Base-by-base conservation (phyloP, 1,139 yeast genomes). In the Diutina catenulata region DNA sequence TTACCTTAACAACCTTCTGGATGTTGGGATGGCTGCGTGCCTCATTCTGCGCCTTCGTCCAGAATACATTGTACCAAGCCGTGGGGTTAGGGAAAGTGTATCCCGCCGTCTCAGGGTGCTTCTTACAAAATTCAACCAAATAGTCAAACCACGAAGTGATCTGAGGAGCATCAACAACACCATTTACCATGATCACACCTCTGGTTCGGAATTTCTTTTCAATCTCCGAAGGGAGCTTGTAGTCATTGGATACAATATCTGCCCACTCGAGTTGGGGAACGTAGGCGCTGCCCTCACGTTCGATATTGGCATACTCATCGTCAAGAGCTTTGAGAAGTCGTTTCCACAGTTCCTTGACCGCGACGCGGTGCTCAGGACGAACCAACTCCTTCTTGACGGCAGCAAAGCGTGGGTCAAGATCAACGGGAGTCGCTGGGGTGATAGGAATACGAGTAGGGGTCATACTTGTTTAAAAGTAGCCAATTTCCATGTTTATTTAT, bases 11-110 rank as follows among this genome's bases (percentile, higher is more conserved):
- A 7, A 59, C 43, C 23, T 48, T 48, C 31, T 56, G 45, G 28
- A 64, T 47, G 26, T 58, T 56, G 6, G 68, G 68, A 44, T 66
- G 67, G 5, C 64, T 52, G 37, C 75, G 51, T 3, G 71, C 71
- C 41, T 52, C 50, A 2, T 60, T 50, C 46, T 69, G 71, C 3
- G 66, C 51, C 42, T 59, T 55, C 5, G 69, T 53, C 74, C 74
- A 69, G 44, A 62, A 64, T 14, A 65, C 32, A 31, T 41, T 41
- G 24, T 41, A 41, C 21, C 41, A 40, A 13, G 36, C 53, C 43
- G 45, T 59, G 11, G 58, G 57, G 10, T 47, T 46, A 1, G 71
- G 68, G 39, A 41, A 46, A 7, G 45, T 42, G 36, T 47, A 53
- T 0, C 66, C 67, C 4, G 55, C 55, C 2, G 60, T 50, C 41